These are phyloP conservation scores for Penicillium simplicissimum DNA, from an alignment of 495 filamentous ascomycete genomes.

Conservation along the genomic window DNA sequence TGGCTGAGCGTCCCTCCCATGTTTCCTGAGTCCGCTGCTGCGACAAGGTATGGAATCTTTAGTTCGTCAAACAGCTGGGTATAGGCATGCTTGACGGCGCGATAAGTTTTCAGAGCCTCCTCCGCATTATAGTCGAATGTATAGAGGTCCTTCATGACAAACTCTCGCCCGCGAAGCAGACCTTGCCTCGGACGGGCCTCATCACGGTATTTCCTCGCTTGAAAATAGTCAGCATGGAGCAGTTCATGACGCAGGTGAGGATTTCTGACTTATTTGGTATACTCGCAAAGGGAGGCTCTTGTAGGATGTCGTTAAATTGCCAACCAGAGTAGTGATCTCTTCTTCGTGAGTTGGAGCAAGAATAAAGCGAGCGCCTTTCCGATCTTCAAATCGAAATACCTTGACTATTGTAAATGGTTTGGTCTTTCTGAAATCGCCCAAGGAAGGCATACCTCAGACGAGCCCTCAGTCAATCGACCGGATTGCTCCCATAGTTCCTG, in stretches of 20 bases:
- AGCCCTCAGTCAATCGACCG: constrained; percentile 58
- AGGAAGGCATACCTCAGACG: constrained; percentile 57
- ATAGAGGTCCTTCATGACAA: constrained; percentile 98
- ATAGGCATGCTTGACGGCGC: constrained; percentile 70
- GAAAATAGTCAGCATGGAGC: constrained; percentile 13
- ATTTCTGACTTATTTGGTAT: constrained; percentile 80
- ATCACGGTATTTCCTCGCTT: constrained; percentile 91
- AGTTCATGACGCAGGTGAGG: background rate
- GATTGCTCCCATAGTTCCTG: constrained; percentile 79
- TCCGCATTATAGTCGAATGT: constrained; percentile 77
- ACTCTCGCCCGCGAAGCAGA: constrained; percentile 86
- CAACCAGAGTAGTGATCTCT: constrained; percentile 84
- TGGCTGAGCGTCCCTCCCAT: constrained; percentile 94
- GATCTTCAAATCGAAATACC: constrained; percentile 80
- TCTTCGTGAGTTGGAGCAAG: constrained; percentile 96
- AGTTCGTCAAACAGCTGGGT: constrained; percentile 75
- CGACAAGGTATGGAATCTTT: constrained; percentile 79
- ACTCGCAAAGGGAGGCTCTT: constrained; percentile 82
- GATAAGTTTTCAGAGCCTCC: constrained; percentile 74
- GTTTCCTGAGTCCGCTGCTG: constrained; percentile 88
- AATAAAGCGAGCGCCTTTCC: constrained; percentile 72
- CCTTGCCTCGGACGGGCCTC: constrained; percentile 87
- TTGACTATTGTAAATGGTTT: constrained; percentile 28
- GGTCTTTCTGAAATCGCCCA: background rate
- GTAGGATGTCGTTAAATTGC: constrained; percentile 74